Evolutionary conservation across 1,284 basidiomycete species (phyloP), one percentile per base, ranked within the genome.

Genomic region (Gomphus bonarii): DNA sequence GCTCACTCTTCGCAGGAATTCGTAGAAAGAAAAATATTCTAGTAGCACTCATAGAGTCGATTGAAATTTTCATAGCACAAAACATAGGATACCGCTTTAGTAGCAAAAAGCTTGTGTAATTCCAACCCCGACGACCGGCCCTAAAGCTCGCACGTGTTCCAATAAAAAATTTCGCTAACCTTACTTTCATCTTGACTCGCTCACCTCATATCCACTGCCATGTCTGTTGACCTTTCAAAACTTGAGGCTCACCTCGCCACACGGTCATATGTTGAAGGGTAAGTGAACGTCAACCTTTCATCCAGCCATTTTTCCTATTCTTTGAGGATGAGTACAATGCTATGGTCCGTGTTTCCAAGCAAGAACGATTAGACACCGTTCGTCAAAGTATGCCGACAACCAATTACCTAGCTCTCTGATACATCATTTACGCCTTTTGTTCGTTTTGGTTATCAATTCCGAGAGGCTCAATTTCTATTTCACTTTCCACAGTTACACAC

Each of bases 331-430:
- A 91, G 74, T 69, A 70, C 72, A 73, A 69, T 74, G 86, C 89
- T 91, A 91, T 94, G 91, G 91, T 95, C 91, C 91, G 91, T 94
- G 92, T 95, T 95, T 92, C 91, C 84, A 88, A 95, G 91, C 66
- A 86, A 83, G 89, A 87, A 92, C 88, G 78, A 91, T 75, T 76
- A 95, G 91, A 95, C 90, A 90, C 82, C 92, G 87, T 88, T 85
- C 81, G 74, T 77, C 75, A 75, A 79, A 69, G 67, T 71, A 76
- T 91, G 90, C 86, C 77, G 90, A 92, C 65, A 88, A 69, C 67
- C 64, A 62, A 66, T 76, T 78, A 80, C 89, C 82, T 91, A 87
- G 90, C 87, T 71, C 69, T 85, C 93, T 95, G 93, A 95, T 70
- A 16, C 25, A 28, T 14, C 22, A 36, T 35, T 18, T 35, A 2